Percentiles rank a stretch among this genome's conserved stretches.
Evolutionary conservation across 2,329 filamentous ascomycete genomes (phyloP).

Genomic region (Colletotrichum sp.): DNA sequence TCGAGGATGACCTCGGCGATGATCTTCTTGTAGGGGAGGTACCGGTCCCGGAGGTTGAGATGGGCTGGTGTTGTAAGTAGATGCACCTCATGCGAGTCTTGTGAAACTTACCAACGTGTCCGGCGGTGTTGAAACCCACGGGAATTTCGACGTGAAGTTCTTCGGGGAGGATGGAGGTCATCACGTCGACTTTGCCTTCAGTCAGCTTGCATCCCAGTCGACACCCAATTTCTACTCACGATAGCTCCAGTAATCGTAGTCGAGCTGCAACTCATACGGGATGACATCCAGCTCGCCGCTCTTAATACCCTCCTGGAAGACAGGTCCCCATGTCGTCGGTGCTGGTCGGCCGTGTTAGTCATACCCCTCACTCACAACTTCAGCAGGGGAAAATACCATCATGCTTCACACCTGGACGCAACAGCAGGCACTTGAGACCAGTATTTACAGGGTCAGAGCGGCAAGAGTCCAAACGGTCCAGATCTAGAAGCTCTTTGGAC

Average conservation of each 20-base stretch:
- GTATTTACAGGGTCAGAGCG: slow-evolving; percentile 64
- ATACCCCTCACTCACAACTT: background rate
- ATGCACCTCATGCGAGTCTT: slow-evolving; percentile 21
- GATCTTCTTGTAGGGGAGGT: slow-evolving; percentile 82
- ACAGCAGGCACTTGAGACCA: slow-evolving; percentile 66
- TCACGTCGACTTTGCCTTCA: slow-evolving; percentile 71
- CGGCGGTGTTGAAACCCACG: slow-evolving; percentile 84
- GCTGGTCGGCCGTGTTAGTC: slow-evolving; percentile 43
- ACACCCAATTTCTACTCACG: slow-evolving; percentile 49
- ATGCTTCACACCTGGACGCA: slow-evolving; percentile 60
- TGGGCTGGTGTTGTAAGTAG: slow-evolving; percentile 63
- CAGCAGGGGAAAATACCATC: slow-evolving; percentile 42
- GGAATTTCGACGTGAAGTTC: slow-evolving; percentile 82
- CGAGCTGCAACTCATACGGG: slow-evolving; percentile 76
- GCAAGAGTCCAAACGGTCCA: slow-evolving; percentile 69
- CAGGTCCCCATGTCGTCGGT: slow-evolving; percentile 77
- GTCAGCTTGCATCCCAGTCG: background rate
- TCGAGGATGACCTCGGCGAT: slow-evolving; percentile 87
- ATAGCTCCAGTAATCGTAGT: slow-evolving; percentile 88
- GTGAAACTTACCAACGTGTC: slow-evolving; percentile 73
- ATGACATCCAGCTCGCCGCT: slow-evolving; percentile 72
- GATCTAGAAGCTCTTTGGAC: slow-evolving; percentile 68
- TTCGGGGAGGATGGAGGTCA: slow-evolving; percentile 80
- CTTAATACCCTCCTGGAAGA: slow-evolving; percentile 71
- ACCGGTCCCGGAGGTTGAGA: slow-evolving; percentile 84